Base-by-base conservation (phyloP, 257 asterid genomes). In the Vinca minor region DNA sequence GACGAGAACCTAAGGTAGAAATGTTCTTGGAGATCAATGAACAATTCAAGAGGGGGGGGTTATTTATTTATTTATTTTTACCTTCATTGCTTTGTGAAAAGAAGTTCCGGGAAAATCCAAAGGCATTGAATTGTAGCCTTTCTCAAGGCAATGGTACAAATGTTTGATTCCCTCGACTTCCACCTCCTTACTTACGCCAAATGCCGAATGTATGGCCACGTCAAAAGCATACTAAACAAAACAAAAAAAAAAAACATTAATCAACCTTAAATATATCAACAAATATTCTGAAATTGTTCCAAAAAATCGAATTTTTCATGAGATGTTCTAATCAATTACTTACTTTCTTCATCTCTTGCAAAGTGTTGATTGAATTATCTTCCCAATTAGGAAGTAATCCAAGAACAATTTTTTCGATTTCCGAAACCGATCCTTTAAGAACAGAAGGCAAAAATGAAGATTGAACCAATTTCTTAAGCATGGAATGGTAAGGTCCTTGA, bases 61-160 rank as follows among this genome's bases (percentile, higher is more conserved):
- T 38, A 8, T 38, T 14, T 42, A 11, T 15, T 4, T 15, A 1
- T 29, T 34, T 34, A 2, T 34, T 34, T 3, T 3, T 64, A 85
- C 94, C 95, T 81, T 83, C 85, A 78, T 83, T 17, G 91, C 84
- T 73, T 62, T 73, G 78, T 74, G 67, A 64, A 76, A 87, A 6
- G 76, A 74, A 18, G 87, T 83, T 21, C 91, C 87, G 0, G 88
- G 88, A 62, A 87, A 73, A 73, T 83, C 69, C 78, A 78, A 47
- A 21, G 88, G 84, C 93, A 85, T 83, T 8, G 91, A 87, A 60
- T 87, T 87, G 82, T 87, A 85, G 4, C 95, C 95, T 67, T 78
- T 81, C 73, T 87, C 90, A 9, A 85, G 57, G 3, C 39, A 47
- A 1, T 73, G 79, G 60, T 85, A 87, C 74, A 81, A 64, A 3